Base-by-base conservation (phyloP, 1,139 yeast species). In the Saccharomyces hybrid region DNA sequence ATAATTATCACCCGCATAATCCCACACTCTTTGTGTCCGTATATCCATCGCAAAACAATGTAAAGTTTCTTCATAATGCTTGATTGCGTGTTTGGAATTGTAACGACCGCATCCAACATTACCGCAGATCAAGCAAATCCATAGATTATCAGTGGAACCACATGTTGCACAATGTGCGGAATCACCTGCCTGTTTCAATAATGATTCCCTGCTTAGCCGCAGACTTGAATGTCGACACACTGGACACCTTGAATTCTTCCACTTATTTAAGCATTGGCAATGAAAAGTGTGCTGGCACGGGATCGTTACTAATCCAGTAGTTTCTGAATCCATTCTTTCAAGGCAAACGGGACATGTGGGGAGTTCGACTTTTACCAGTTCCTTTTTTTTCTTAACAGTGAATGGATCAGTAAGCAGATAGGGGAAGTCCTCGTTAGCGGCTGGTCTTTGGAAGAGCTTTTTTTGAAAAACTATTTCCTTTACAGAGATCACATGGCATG, bases 201-300 rank as follows among this genome's bases (percentile, higher is more conserved):
- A 55, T 20, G 54, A 57, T 49, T 56, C 55, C 54, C 67, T 52
- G 50, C 61, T 56, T 16, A 61, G 46, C 59, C 66, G 63, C 48
- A 71, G 62, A 59, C 68, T 82, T 4, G 96, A 84, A 64, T 88
- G 88, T 41, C 98, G 75, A 68, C 97, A 91, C 5, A 91, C 90
- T 0, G 97, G 97, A 67, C 98, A 91, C 30, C 89, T 82, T 57
- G 89, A 95, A 66, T 89, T 96, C 55, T 82, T 81, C 97, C 97
- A 91, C 70, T 86, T 87, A 41, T 89, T 82, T 52, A 91, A 75
- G 68, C 97, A 91, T 62, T 81, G 88, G 63, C 96, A 90, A 69
- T 91, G 97, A 70, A 89, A 91, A 0, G 97, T 89, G 67, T 91
- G 97, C 67, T 88, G 97, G 60, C 97, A 91, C 0, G 95, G 89